Evolutionary conservation across 1,284 basidiomycete species (phyloP).

Genomic region (Apiotrichum brassicae): DNA sequence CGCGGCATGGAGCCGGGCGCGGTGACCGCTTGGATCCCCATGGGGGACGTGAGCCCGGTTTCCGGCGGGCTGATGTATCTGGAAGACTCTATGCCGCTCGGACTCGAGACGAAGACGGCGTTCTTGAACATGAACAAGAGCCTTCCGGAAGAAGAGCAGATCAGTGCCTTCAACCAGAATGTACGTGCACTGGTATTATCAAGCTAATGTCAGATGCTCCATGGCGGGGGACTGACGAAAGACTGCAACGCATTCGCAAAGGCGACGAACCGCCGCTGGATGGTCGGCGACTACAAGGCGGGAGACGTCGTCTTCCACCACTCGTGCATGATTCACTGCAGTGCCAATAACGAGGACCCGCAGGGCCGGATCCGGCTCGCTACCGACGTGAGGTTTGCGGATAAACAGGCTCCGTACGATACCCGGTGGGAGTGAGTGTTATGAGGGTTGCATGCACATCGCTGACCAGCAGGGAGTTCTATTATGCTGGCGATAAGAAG

Average conservation of each 20-base stretch:
- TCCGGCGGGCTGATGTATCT: conserved; percentile 31
- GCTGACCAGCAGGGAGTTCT: too few relatives aligned
- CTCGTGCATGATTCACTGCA: conserved; percentile 8
- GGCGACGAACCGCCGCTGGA: conserved; percentile 9
- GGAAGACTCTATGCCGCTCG: conserved; percentile 20
- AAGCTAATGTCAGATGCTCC: conserved; percentile 1
- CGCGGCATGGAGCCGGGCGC: conserved; percentile 3
- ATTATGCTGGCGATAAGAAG: too few relatives aligned
- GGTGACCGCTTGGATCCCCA: conserved; percentile 31
- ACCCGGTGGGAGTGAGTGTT: too few relatives aligned
- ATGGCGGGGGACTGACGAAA: conserved; percentile 11
- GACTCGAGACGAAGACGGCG: conserved; percentile 20
- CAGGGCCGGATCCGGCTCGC: conserved; percentile 6
- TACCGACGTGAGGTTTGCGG: conserved; percentile 10
- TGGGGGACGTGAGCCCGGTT: conserved; percentile 23
- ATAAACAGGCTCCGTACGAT: conserved; percentile 3
- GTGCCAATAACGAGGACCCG: conserved; percentile 7
- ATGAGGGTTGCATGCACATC: too few relatives aligned
- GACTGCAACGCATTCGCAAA: background rate
- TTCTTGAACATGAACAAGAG: conserved; percentile 9
- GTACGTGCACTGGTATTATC: conserved; percentile 3
- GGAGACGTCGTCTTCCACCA: conserved; percentile 23
- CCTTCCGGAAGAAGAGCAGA: conserved; percentile 17
- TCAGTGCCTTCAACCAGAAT: conserved; percentile 28
- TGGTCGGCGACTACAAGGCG: conserved; percentile 15